These are phyloP conservation scores for Primulina eburnea DNA, from an alignment of 257 asterid genomes.

Conservation along the genomic window DNA sequence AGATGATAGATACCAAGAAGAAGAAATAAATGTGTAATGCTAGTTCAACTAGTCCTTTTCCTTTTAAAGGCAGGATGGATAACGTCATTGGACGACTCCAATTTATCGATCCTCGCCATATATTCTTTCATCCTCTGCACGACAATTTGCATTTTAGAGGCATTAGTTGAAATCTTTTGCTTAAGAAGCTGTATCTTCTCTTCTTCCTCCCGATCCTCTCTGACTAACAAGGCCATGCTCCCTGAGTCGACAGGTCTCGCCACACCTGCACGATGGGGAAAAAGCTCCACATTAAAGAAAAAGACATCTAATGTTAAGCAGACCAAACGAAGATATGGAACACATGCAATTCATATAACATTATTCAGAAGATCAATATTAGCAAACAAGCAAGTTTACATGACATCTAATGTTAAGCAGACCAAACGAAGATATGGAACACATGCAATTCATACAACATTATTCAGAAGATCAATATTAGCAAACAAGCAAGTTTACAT, in stretches of 20 bases:
- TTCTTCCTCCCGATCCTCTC: slow-evolving; percentile 35
- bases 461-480: background rate
- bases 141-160: slow-evolving; percentile 30
- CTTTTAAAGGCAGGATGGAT: slow-evolving; percentile 69
- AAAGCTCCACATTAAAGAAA: background rate
- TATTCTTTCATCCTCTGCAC: slow-evolving; percentile 69
- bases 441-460: background rate
- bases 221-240: slow-evolving; percentile 22
- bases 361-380: background rate
- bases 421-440: background rate
- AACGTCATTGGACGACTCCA: slow-evolving; percentile 38
- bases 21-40: background rate
- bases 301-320: background rate
- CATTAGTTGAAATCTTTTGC: slow-evolving; percentile 39
- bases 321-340: background rate
- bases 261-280: slow-evolving; percentile 22
- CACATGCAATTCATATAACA: background rate
- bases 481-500: background rate
- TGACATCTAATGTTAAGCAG: background rate
- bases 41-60: slow-evolving; percentile 40
- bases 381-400: background rate
- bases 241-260: slow-evolving; percentile 25
- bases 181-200: slow-evolving; percentile 55
- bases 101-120: slow-evolving; percentile 53
- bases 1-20: background rate